Evolutionary conservation across 2,329 filamentous ascomycete genomes (phyloP).

Genomic region (Zasmidium angulare): DNA sequence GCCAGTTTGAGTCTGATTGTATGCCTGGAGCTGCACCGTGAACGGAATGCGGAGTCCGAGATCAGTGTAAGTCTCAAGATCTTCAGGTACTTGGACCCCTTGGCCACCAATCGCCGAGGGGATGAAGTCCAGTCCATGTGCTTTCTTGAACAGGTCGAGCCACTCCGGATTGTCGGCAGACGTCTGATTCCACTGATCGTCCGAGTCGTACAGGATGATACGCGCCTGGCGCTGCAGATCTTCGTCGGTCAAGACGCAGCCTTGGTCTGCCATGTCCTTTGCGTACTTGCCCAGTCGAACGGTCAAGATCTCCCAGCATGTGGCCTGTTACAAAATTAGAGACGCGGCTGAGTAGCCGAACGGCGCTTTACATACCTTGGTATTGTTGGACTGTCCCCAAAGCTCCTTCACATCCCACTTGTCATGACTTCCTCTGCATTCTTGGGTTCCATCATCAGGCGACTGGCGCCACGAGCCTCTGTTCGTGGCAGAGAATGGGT

Average conservation of each 20-base stretch:
- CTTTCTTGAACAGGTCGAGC: slow-evolving; percentile 51
- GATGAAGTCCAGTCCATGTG: slow-evolving; percentile 44
- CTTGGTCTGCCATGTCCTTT: slow-evolving; percentile 38
- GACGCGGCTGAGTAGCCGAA: too few relatives aligned
- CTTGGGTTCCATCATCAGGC: not conserved
- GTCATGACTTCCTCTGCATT: not conserved
- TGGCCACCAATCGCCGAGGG: slow-evolving; percentile 33
- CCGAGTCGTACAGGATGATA: slow-evolving; percentile 48
- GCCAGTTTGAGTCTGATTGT: slow-evolving; percentile 25
- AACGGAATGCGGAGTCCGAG: slow-evolving; percentile 38
- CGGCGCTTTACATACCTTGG: not conserved
- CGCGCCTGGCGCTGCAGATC: slow-evolving; percentile 51
- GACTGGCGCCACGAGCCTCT: slow-evolving; percentile 20
- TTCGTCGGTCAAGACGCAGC: slow-evolving; percentile 48
- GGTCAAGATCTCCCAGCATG: slow-evolving; percentile 53
- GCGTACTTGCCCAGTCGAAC: slow-evolving; percentile 47
- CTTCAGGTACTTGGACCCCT: slow-evolving; percentile 34
- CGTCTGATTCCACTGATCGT: slow-evolving; percentile 50
- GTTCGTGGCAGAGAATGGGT: slow-evolving; percentile 49
- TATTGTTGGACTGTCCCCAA: not conserved
- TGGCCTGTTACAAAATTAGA: slow-evolving; percentile 31
- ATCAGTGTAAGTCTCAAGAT: slow-evolving; percentile 35
- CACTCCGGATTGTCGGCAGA: slow-evolving; percentile 46
- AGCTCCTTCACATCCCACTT: not conserved
- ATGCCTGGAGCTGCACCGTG: slow-evolving; percentile 31